phyloP scores from a whole-genome alignment of 441 rosid genomes.

The Croton setiger region DNA sequence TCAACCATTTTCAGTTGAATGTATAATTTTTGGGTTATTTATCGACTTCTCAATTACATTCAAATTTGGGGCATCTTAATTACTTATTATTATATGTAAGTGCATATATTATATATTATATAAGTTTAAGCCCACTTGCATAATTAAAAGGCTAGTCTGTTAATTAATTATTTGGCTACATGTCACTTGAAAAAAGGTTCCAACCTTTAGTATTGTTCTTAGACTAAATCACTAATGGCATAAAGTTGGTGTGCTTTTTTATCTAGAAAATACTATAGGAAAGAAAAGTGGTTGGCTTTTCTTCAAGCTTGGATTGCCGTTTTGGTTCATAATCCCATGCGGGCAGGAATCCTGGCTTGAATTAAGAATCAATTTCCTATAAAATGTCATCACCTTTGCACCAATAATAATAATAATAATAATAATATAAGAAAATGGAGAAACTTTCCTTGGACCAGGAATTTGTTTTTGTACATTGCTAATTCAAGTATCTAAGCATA shows the following conservation, averaged over 20 bases:
- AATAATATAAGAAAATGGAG: constrained; percentile 1
- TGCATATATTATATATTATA: too few relatives aligned
- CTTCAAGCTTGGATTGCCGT: constrained; percentile 26
- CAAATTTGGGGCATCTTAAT: too few relatives aligned
- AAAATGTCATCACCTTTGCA: constrained; percentile 26
- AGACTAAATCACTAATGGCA: neutral
- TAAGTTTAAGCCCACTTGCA: neutral
- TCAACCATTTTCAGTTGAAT: too few relatives aligned
- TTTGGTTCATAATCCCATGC: constrained; percentile 33
- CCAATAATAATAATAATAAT: neutral
- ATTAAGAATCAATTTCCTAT: constrained; percentile 36
- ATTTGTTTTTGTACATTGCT: constrained; percentile 63
- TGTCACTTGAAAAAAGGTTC: neutral
- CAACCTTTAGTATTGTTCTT: neutral
- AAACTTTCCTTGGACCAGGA: constrained; percentile 35
- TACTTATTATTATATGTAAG: too few relatives aligned
- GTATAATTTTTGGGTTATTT: too few relatives aligned
- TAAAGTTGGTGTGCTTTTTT: constrained; percentile 33
- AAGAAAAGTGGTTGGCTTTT: constrained; percentile 26
- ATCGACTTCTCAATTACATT: too few relatives aligned
- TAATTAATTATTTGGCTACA: neutral
- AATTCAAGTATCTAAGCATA: constrained; percentile 42
- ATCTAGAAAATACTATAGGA: constrained; percentile 17
- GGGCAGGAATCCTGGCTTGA: constrained; percentile 46
- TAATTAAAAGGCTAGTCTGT: neutral